Evolutionary conservation across 257 asterid genomes (phyloP), one percentile per base, ranked within the genome.

Genomic region (Penstemon davidsonii): DNA sequence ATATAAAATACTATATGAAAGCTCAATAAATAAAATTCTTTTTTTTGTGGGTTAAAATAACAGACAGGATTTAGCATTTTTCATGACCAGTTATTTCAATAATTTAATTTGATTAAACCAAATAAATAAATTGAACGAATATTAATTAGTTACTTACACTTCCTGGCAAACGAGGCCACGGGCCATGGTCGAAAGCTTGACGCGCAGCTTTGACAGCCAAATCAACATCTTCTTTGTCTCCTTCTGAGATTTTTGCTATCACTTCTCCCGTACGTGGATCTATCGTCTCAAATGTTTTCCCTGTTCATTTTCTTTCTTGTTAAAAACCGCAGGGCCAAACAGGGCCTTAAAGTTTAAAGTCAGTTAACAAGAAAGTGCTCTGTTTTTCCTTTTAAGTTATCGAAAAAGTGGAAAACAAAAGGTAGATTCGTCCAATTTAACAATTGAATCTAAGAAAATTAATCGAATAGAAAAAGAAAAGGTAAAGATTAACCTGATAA

Each of bases 201-300:
- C 92, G 88, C 15, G 92, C 92, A 57, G 92, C 92, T 11, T 71
- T 73, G 1, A 86, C 92, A 3, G 89, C 92, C 72, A 83, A 69
- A 74, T 86, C 87, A 47, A 86, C 64, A 47, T 86, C 92, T 50
- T 81, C 78, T 55, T 77, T 77, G 42, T 76, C 84, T 6, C 89
- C 92, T 74, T 83, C 84, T 0, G 86, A 74, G 15, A 86, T 76
- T 1, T 68, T 52, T 39, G 89, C 83, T 55, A 81, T 81, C 60
- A 73, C 80, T 49, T 81, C 83, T 50, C 62, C 88, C 3, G 75
- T 69, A 51, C 92, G 73, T 0, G 92, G 92, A 59, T 86, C 92
- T 15, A 81, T 70, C 1, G 81, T 83, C 59, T 75, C 83, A 44
- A 86, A 86, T 0, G 69, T 86, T 54, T 74, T 83, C 36, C 91